Base-by-base conservation (phyloP, 2,329 filamentous ascomycete genomes). In the Penicillium sclerotiorum region DNA sequence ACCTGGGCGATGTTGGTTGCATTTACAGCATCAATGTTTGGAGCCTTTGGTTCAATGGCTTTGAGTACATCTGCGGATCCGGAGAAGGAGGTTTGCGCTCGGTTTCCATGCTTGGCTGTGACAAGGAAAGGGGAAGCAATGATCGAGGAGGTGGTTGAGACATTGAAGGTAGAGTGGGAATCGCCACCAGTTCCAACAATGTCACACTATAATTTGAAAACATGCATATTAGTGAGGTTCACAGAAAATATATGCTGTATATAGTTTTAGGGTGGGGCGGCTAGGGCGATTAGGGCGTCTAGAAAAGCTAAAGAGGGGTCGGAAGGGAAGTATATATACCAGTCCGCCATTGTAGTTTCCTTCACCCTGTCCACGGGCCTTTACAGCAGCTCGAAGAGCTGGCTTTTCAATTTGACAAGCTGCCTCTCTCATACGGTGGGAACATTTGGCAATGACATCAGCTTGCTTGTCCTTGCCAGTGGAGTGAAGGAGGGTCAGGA, bases 101-200 rank as follows among this genome's bases (percentile, higher is more conserved):
- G 87, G 78, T 99, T 99, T 57, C 94, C 94, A 74, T 99, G 94
- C 76, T 99, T 99, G 58, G 89, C 90, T 49, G 96, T 81, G 63
- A 95, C 80, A 28, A 99, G 82, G 22, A 95, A 78, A 4, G 91
- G 85, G 5, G 91, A 95, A 39, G 90, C 90, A 41, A 99, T 78
- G 66, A 99, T 96, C 15, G 91, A 96, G 2, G 94, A 85, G 6
- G 94, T 96, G 4, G 94, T 99, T 61, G 88, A 94, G 69, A 99
- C 93, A 72, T 99, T 99, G 84, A 96, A 99, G 27, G 94, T 99
- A 72, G 95, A 90, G 79, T 97, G 92, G 17, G 88, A 87, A 76
- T 99, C 94, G 66, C 94, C 94, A 59, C 94, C 94, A 7, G 94
- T 99, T 60, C 94, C 94, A 50, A 99, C 94, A 69, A 99, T 97